Evolutionary conservation across 208 protist genomes (phyloP).

Genomic region (Trypanosoma caninum): DNA sequence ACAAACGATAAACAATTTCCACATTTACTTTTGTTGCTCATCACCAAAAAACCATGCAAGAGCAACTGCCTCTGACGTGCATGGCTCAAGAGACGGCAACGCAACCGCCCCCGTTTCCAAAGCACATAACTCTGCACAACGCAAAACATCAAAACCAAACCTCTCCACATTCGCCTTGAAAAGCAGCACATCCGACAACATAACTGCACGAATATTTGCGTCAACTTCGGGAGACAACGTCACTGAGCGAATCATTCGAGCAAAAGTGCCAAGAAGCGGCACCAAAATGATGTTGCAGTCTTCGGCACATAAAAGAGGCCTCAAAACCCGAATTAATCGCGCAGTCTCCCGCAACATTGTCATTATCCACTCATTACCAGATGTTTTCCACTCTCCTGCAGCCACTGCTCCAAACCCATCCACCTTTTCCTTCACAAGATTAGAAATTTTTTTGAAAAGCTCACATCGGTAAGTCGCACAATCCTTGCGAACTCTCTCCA

Average conservation of each 20-base stretch:
- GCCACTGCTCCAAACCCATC: constrained; percentile 39
- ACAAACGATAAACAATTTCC: not conserved
- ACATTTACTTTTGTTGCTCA: not conserved
- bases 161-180: constrained; percentile 90
- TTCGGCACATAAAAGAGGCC: constrained; percentile 50
- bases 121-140: constrained; percentile 39
- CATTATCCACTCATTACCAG: constrained; percentile 88
- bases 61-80: constrained; percentile 51
- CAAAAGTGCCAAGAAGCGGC: constrained; percentile 67
- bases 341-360: constrained; percentile 83
- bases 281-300: constrained; percentile 71
- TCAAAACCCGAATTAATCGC: constrained; percentile 57
- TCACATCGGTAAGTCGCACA: constrained; percentile 58
- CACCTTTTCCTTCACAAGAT: constrained; percentile 70
- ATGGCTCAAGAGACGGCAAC: constrained; percentile 28
- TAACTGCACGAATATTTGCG: constrained; percentile 14
- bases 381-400: constrained; percentile 40
- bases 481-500: constrained; percentile 48
- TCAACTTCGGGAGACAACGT: constrained; percentile 32
- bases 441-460: constrained; percentile 64
- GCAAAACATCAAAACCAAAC: constrained; percentile 87
- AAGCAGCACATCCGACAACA: constrained; percentile 65
- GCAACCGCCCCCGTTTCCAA: constrained; percentile 38
- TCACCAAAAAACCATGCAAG: constrained; percentile 67
- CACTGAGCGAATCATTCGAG: constrained; percentile 54